Percentiles rank a stretch among this genome's conserved stretches.
Conservation (phyloP, 495 filamentous ascomycete species). For the Trypethelium eluteriae region DNA sequence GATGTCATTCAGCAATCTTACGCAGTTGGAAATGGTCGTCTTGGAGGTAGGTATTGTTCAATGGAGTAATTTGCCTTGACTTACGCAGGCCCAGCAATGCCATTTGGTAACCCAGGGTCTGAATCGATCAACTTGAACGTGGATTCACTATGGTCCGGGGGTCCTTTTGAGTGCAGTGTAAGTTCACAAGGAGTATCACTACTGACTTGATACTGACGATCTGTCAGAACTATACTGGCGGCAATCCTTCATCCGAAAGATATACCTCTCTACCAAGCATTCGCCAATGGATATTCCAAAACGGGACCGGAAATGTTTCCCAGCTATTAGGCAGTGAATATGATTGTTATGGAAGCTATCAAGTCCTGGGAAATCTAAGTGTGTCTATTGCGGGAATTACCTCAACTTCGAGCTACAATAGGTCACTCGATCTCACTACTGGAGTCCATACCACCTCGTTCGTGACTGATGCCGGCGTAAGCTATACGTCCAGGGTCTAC, state of each 20-base stretch:
- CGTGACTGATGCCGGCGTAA: slow-evolving; percentile 17
- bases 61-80: not conserved
- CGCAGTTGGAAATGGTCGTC: slow-evolving; percentile 18
- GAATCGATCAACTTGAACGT: slow-evolving; percentile 41
- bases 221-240: slow-evolving; percentile 37
- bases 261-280: slow-evolving; percentile 37
- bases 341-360: slow-evolving; percentile 41
- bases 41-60: not conserved
- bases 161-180: slow-evolving; percentile 37
- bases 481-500: slow-evolving; percentile 31
- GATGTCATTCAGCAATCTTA: slow-evolving; percentile 18
- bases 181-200: not conserved
- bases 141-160: slow-evolving; percentile 43
- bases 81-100: slow-evolving; percentile 28
- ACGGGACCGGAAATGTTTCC: slow-evolving; percentile 41
- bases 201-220: not conserved
- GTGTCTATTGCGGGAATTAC: slow-evolving; percentile 32
- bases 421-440: slow-evolving; percentile 39
- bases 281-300: slow-evolving; percentile 40
- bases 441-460: slow-evolving; percentile 38
- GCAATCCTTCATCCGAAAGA: slow-evolving; percentile 38
- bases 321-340: slow-evolving; percentile 35
- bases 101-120: slow-evolving; percentile 33
- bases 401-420: slow-evolving; percentile 33
- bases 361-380: slow-evolving; percentile 42